phyloP scores from a whole-genome alignment of 257 asterid species.

The Solanum phureja region DNA sequence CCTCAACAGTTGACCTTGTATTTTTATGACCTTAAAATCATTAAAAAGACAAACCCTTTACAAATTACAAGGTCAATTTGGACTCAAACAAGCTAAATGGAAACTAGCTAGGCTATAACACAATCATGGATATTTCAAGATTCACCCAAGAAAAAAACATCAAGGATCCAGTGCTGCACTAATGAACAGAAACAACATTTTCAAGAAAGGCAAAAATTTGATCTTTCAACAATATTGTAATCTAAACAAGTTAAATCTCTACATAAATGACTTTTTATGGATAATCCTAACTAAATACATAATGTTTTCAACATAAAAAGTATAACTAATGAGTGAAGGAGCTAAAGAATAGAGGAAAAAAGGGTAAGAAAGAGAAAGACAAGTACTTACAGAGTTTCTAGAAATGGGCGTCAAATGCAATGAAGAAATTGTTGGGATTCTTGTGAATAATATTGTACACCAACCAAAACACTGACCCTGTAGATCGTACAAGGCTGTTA shows the following conservation, averaged over 20 bases:
- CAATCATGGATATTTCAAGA: not conserved
- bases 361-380: not conserved
- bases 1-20: not conserved
- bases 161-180: not conserved
- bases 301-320: not conserved
- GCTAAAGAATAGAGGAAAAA: not conserved
- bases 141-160: not conserved
- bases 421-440: not conserved
- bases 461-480: not conserved
- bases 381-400: not conserved
- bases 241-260: not conserved
- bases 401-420: not conserved
- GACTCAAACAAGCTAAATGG: not conserved
- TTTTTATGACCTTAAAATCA: not conserved
- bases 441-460: not conserved
- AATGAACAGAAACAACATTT: not conserved
- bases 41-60: not conserved
- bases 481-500: not conserved
- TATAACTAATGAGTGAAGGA: not conserved
- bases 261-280: not conserved
- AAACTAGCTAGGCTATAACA: not conserved
- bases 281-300: not conserved
- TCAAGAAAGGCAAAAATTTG: not conserved
- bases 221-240: not conserved
- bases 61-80: not conserved